phyloP scores from a whole-genome alignment of 129 eudicot genomes.

The Helianthus tuberosus region DNA sequence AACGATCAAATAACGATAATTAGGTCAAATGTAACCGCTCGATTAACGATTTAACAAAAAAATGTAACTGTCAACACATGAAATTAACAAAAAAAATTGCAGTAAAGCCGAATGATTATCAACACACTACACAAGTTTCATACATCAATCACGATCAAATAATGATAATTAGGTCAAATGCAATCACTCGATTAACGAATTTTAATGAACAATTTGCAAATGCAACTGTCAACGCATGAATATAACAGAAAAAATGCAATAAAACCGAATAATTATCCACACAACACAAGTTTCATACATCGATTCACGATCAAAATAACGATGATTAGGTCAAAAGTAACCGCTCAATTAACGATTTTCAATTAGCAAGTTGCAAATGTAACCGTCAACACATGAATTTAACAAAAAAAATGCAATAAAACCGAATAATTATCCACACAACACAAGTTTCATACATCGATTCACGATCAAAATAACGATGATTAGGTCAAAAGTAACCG shows the following conservation, averaged over 20 bases:
- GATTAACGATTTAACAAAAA: neutral
- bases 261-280: neutral
- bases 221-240: neutral
- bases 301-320: neutral
- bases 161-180: slow-evolving; percentile 16
- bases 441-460: neutral
- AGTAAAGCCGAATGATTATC: neutral
- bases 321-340: slow-evolving; percentile 18
- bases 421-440: too few relatives aligned
- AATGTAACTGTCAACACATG: slow-evolving; percentile 2
- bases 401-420: neutral
- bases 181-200: neutral
- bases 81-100: neutral
- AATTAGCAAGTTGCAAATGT: slow-evolving; percentile 1
- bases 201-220: slow-evolving; percentile 14
- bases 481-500: neutral
- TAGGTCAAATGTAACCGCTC: neutral
- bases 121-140: slow-evolving; percentile 1
- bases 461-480: neutral
- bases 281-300: neutral
- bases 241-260: neutral
- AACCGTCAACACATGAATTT: neutral
- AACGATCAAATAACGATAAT: slow-evolving; percentile 1
- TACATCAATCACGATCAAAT: neutral
- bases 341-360: neutral